Conservation (phyloP, 352 stramenopile genomes). For the Thraustochytrium sp. region DNA sequence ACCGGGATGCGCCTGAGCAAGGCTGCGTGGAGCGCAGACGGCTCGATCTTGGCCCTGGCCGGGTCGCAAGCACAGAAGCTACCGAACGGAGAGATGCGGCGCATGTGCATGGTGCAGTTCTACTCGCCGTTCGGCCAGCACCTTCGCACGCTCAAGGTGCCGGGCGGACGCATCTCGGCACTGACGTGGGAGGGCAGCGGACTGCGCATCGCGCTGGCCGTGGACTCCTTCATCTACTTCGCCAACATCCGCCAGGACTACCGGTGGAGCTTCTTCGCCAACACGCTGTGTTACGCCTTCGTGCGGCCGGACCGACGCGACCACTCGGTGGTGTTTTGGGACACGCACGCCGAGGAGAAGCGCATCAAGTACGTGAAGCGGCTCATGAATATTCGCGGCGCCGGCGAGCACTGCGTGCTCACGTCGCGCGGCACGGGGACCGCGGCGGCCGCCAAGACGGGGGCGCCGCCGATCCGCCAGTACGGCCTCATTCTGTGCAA, state of each 20-base stretch:
- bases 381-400: constrained; percentile 57
- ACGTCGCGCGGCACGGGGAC: background rate
- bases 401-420: constrained; percentile 28
- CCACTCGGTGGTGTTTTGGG: constrained; percentile 68
- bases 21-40: constrained; percentile 81
- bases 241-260: constrained; percentile 85
- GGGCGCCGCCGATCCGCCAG: constrained; percentile 52
- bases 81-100: constrained; percentile 1
- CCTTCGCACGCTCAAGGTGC: constrained; percentile 75
- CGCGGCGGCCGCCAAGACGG: background rate
- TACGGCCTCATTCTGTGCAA: constrained; percentile 77
- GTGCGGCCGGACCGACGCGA: constrained; percentile 67
- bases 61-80: constrained; percentile 56
- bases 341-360: constrained; percentile 73
- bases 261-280: constrained; percentile 78
- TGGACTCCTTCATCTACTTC: constrained; percentile 91
- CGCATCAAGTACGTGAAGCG: constrained; percentile 76
- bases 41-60: constrained; percentile 75
- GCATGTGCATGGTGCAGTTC: constrained; percentile 67
- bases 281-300: constrained; percentile 83
- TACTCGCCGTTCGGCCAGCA: constrained; percentile 77
- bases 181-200: constrained; percentile 82
- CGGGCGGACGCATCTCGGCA: constrained; percentile 71
- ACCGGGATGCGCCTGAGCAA: constrained; percentile 72
- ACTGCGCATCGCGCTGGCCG: constrained; percentile 79